These are phyloP conservation scores for Homolaphlyctis polyrhiza DNA, from an alignment of 371 early-diverging fungal genomes.

Conservation along the genomic window DNA sequence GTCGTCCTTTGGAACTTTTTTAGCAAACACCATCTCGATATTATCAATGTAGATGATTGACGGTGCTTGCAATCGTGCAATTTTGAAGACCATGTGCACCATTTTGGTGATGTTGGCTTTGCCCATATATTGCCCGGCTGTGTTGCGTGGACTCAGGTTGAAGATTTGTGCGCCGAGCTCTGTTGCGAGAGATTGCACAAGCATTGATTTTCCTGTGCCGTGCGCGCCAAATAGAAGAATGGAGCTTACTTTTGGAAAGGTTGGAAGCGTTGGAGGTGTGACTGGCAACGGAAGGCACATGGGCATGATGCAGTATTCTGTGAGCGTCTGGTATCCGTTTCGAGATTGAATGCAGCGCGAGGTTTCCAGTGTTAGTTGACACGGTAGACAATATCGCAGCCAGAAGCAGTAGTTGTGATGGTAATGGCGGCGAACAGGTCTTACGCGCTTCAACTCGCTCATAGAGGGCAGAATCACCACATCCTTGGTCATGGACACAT, in stretches of 20 bases:
- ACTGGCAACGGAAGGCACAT: constrained; percentile 32
- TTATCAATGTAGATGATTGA: constrained; percentile 50
- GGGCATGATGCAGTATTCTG: constrained; percentile 49
- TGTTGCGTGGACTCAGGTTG: constrained; percentile 46
- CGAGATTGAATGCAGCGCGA: too few species aligned
- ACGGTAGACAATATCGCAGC: too few species aligned
- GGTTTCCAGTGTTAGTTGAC: too few species aligned
- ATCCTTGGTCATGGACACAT: constrained; percentile 21
- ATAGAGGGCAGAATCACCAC: constrained; percentile 36
- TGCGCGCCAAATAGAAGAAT: constrained; percentile 26
- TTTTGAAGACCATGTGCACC: constrained; percentile 60
- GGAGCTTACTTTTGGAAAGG: constrained; percentile 11
- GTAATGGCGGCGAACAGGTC: too few species aligned
- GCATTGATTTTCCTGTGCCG: constrained; percentile 48
- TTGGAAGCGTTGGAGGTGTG: background rate
- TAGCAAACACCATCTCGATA: constrained; percentile 52
- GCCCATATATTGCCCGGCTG: constrained; percentile 47
- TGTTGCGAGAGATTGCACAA: constrained; percentile 41
- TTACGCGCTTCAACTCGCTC: constrained; percentile 36
- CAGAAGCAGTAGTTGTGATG: too few species aligned
- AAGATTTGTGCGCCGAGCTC: constrained; percentile 47
- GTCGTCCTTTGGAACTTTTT: constrained; percentile 57
- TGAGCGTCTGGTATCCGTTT: constrained; percentile 32
- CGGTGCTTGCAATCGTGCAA: constrained; percentile 46
- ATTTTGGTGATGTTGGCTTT: constrained; percentile 43